Evolutionary conservation across 169 alveolate species (phyloP).

Genomic region (Perkinsus olseni): DNA sequence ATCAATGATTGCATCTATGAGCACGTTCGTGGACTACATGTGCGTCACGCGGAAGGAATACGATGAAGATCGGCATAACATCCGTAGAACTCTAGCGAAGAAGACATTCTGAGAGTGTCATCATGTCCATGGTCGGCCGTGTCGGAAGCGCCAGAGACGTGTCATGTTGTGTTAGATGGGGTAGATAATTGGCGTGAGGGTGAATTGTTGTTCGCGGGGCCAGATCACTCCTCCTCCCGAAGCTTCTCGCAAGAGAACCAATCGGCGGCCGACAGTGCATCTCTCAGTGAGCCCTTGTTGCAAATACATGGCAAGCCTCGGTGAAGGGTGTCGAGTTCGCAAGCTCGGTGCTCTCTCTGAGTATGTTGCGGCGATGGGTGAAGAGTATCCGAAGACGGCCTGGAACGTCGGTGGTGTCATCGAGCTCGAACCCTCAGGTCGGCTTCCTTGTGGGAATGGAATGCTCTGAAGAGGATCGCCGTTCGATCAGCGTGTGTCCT

Average conservation of each 20-base stretch:
- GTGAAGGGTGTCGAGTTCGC: background rate
- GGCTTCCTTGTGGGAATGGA: background rate
- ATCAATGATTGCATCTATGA: slow-evolving; percentile 44
- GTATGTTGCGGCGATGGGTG: background rate
- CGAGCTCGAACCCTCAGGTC: background rate
- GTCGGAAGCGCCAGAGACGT: too few species aligned
- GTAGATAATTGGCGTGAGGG: too few species aligned
- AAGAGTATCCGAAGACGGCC: background rate
- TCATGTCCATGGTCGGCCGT: too few species aligned
- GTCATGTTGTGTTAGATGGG: background rate
- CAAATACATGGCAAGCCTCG: background rate
- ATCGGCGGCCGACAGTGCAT: too few species aligned
- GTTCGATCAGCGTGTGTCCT: too few species aligned
- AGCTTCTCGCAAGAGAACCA: too few species aligned
- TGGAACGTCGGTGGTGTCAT: background rate
- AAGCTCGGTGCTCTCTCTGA: background rate
- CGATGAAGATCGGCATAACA: background rate
- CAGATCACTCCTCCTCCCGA: too few species aligned
- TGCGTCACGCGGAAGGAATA: background rate
- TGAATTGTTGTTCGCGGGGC: too few species aligned
- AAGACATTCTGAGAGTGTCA: background rate
- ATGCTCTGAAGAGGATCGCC: too few species aligned
- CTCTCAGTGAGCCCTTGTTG: too few species aligned
- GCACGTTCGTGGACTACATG: slow-evolving; percentile 33
- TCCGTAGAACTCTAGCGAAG: background rate